phyloP scores from a whole-genome alignment of 768 basidiomycete species.

The Agaricus blazei region DNA sequence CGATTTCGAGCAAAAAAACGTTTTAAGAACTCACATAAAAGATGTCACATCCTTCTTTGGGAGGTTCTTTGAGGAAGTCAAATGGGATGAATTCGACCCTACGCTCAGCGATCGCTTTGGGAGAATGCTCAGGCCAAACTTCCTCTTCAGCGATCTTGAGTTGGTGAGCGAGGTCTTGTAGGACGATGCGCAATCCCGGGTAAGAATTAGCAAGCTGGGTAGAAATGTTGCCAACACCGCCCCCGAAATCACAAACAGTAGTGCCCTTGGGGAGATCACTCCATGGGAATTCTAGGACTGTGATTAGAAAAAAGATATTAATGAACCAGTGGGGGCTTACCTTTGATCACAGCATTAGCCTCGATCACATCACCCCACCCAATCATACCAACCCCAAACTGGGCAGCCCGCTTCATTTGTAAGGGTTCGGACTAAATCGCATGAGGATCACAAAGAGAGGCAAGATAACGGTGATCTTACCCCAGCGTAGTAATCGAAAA shows the following conservation, averaged over 20 bases:
- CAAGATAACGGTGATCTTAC: slow-evolving; percentile 1
- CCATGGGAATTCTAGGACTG: slow-evolving; percentile 31
- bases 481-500: slow-evolving; percentile 21
- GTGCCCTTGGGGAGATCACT: slow-evolving; percentile 17
- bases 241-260: slow-evolving; percentile 35
- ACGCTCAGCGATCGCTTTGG: slow-evolving; percentile 27
- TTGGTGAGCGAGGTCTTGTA: slow-evolving; percentile 31
- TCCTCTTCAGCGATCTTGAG: slow-evolving; percentile 25
- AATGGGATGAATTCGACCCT: slow-evolving; percentile 32
- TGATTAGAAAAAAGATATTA: neutral
- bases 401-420: slow-evolving; percentile 9
- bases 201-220: slow-evolving; percentile 29
- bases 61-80: slow-evolving; percentile 35
- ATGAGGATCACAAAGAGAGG: neutral
- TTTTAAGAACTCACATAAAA: slow-evolving; percentile 31
- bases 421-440: neutral
- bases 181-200: slow-evolving; percentile 26
- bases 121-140: slow-evolving; percentile 30
- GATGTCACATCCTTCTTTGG: slow-evolving; percentile 30
- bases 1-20: too few relatives aligned
- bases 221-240: slow-evolving; percentile 30
- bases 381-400: slow-evolving; percentile 29
- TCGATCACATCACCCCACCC: slow-evolving; percentile 28
- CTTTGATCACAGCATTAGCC: slow-evolving; percentile 21
- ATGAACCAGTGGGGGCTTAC: slow-evolving; percentile 12